Conservation (phyloP, 202 grass and related monocot species). For the Carex sylvatica region DNA sequence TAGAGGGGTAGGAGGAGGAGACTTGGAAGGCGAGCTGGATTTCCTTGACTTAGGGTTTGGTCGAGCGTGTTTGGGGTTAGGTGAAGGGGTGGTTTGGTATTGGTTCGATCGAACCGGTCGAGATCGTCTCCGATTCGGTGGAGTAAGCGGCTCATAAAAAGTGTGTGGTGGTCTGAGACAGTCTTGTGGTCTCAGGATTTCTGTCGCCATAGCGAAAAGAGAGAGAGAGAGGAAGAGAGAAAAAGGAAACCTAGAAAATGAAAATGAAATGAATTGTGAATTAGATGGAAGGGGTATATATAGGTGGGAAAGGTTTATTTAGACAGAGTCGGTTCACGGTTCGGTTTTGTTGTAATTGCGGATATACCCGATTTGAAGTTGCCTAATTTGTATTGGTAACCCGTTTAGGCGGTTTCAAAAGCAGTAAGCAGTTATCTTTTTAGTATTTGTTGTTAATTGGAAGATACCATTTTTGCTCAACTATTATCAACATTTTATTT, state of each 20-base stretch:
- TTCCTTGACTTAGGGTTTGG: neutral
- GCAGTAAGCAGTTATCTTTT: no score
- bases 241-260: neutral
- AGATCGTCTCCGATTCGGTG: neutral
- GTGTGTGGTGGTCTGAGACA: neutral
- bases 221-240: no score
- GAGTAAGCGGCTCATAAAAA: constrained; percentile 11
- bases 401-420: neutral
- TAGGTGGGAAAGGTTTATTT: neutral
- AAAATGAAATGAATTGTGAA: neutral
- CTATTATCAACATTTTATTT: no score
- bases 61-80: neutral
- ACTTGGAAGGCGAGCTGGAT: neutral
- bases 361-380: neutral
- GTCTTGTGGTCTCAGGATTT: constrained; percentile 27
- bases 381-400: neutral
- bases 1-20: neutral
- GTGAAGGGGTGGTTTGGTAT: neutral
- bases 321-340: neutral
- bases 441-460: no score
- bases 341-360: neutral
- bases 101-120: neutral
- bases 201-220: constrained; percentile 3
- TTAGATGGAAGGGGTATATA: neutral
- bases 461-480: no score